phyloP scores from a whole-genome alignment of 148 eudicot species.

The Linanthus parryae region DNA sequence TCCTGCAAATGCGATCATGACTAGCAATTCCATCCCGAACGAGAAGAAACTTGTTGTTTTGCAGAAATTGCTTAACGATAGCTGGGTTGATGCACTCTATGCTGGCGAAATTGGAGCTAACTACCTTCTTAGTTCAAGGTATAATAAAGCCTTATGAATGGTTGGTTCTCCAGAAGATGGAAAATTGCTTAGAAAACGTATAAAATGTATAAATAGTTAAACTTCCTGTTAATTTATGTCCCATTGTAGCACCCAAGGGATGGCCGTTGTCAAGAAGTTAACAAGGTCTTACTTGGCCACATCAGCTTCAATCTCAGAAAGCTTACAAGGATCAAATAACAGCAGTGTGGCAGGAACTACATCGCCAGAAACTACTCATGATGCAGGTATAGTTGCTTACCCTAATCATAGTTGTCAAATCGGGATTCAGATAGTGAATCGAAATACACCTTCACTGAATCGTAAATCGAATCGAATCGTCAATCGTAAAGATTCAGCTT shows the following conservation, averaged over 20 bases:
- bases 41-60: neutral
- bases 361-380: too few relatives aligned
- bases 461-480: too few relatives aligned
- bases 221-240: neutral
- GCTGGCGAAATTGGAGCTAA: neutral
- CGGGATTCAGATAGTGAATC: too few relatives aligned
- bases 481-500: too few relatives aligned
- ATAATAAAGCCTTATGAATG: neutral
- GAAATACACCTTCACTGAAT: too few relatives aligned
- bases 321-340: neutral
- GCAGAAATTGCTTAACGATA: neutral
- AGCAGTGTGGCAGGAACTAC: too few relatives aligned
- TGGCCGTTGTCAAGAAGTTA: neutral
- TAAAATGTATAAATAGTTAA: neutral
- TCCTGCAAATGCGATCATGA: neutral
- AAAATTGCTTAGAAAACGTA: neutral
- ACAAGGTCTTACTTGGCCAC: neutral
- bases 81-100: neutral
- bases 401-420: too few relatives aligned
- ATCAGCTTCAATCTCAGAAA: neutral
- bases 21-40: neutral
- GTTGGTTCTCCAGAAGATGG: neutral
- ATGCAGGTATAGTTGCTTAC: too few relatives aligned
- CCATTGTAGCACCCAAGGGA: neutral
- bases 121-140: neutral